A percentile compares a stretch with the other conserved stretches of the same genome.
phyloP scores from a whole-genome alignment of 441 rosid species.

The Croton setiger region DNA sequence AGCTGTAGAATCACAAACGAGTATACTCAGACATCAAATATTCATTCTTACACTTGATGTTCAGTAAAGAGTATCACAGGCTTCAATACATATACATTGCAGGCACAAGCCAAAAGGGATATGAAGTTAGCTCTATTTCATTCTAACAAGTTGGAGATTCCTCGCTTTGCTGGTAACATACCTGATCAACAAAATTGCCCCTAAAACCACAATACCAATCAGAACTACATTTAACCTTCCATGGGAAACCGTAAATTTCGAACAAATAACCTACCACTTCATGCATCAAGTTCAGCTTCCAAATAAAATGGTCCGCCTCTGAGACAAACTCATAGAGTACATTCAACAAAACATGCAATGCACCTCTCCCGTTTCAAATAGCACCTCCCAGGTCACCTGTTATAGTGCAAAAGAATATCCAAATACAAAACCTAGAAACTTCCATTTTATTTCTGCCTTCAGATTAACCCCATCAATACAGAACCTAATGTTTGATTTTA shows the following conservation, averaged over 20 bases:
- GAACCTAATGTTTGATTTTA: not conserved
- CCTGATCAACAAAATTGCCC: slow-evolving; percentile 20
- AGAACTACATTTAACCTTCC: slow-evolving; percentile 6
- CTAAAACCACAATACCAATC: slow-evolving; percentile 11
- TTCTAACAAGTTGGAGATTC: not conserved
- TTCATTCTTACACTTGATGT: too few species aligned
- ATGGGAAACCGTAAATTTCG: not conserved
- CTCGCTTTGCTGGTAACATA: not conserved
- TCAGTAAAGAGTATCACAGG: not conserved
- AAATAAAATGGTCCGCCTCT: not conserved
- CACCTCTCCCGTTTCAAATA: slow-evolving; percentile 6
- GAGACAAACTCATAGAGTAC: not conserved
- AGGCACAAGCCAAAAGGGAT: not conserved
- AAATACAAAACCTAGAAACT: not conserved
- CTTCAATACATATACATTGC: not conserved
- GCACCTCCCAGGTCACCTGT: slow-evolving; percentile 12
- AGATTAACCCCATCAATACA: not conserved
- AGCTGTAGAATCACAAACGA: too few species aligned
- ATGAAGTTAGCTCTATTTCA: not conserved
- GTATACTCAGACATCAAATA: too few species aligned
- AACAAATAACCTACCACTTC: slow-evolving; percentile 10
- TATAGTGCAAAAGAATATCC: slow-evolving; percentile 1
- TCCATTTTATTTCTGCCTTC: not conserved
- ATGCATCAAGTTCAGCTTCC: not conserved
- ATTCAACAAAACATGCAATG: slow-evolving; percentile 6